Evolutionary conservation across 2,329 filamentous ascomycete genomes (phyloP).

Genomic region (Rhynchosporium agropyri): DNA sequence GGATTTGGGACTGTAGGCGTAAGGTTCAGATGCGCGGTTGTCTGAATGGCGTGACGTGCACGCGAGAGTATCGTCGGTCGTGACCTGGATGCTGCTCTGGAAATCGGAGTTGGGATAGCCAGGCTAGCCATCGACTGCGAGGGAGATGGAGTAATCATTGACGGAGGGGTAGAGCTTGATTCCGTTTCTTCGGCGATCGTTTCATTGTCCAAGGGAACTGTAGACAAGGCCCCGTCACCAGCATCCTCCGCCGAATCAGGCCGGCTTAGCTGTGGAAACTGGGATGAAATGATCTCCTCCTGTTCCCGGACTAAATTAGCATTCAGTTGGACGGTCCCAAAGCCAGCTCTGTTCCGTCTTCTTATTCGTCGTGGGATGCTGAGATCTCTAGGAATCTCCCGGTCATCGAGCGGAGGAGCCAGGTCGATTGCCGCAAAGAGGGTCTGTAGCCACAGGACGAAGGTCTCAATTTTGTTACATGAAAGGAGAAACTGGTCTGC

Average conservation of each 20-base stretch:
- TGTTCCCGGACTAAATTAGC: constrained; percentile 32
- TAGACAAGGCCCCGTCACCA: constrained; percentile 1
- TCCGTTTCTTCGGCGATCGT: constrained; percentile 19
- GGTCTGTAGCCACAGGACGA: constrained; percentile 69
- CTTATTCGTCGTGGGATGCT: constrained; percentile 53
- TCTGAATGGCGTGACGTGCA: constrained; percentile 20
- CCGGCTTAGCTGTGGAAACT: constrained; percentile 31
- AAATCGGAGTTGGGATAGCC: constrained; percentile 1
- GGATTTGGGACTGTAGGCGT: constrained; percentile 27
- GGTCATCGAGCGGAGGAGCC: constrained; percentile 69
- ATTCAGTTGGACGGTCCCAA: constrained; percentile 23
- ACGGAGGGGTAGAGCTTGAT: constrained; percentile 17
- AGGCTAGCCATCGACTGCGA: constrained; percentile 1
- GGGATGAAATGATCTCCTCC: constrained; percentile 33
- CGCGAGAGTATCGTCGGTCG: constrained; percentile 19
- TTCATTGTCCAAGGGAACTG: neutral
- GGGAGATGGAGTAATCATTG: constrained; percentile 5
- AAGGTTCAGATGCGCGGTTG: constrained; percentile 14
- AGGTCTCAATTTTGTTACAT: constrained; percentile 64
- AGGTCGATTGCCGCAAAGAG: constrained; percentile 76
- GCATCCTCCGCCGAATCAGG: constrained; percentile 13
- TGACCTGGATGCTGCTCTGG: constrained; percentile 6
- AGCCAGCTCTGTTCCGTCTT: constrained; percentile 30
- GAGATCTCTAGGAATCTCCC: constrained; percentile 64
- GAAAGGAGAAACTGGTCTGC: constrained; percentile 74